These are phyloP conservation scores for Polytrichum commune DNA, from an alignment of 225 moss, liverwort and hornwort species.

Conservation along the genomic window DNA sequence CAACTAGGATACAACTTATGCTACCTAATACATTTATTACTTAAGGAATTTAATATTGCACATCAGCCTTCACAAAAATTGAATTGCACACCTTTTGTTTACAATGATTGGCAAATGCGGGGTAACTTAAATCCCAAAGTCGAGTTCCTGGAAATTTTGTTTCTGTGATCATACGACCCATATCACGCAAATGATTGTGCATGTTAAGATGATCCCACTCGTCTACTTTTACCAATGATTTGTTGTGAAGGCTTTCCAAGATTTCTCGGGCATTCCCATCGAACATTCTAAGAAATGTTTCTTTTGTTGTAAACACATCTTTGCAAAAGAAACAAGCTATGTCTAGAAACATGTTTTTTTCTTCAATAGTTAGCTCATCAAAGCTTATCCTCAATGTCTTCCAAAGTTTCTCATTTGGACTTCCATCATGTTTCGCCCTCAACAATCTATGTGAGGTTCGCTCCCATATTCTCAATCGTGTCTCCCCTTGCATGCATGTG, in stretches of 20 bases:
- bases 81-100: neutral
- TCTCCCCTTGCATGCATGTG: neutral
- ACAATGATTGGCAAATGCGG: neutral
- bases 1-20: no score
- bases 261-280: neutral
- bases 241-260: neutral
- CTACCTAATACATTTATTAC: no score
- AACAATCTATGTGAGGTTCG: neutral
- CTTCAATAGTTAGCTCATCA: slow-evolving; percentile 1
- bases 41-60: neutral
- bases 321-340: slow-evolving; percentile 6
- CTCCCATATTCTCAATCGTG: slow-evolving; percentile 4
- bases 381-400: slow-evolving; percentile 7
- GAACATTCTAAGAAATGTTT: neutral
- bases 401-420: slow-evolving; percentile 4
- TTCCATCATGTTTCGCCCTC: slow-evolving; percentile 4
- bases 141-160: neutral
- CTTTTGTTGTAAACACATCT: neutral
- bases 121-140: neutral
- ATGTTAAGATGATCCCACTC: neutral
- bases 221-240: slow-evolving; percentile 2
- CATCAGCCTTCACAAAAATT: neutral
- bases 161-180: neutral
- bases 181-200: slow-evolving; percentile 6
- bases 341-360: slow-evolving; percentile 2